phyloP scores from a whole-genome alignment of 306 rosid genomes.

The Sicyos baderoa region DNA sequence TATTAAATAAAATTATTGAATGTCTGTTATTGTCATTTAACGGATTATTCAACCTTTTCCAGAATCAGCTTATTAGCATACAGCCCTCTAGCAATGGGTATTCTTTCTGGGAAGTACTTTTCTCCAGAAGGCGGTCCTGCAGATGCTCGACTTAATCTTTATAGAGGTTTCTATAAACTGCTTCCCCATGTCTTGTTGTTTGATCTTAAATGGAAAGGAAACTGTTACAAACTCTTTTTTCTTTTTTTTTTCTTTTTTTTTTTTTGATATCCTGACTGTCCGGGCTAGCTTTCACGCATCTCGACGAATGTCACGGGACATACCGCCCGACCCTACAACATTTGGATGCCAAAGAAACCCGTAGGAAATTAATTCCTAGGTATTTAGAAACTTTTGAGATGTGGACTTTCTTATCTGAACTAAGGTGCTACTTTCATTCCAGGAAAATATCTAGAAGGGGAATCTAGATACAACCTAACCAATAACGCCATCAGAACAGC shows the following conservation, averaged over 20 bases:
- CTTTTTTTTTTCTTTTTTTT: no score
- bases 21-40: not conserved
- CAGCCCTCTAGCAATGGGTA: conserved; percentile 95
- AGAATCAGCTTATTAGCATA: conserved; percentile 80
- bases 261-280: no score
- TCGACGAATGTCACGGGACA: no score
- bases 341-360: no score
- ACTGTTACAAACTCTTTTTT: conserved; percentile 8
- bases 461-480: conserved; percentile 71
- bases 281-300: no score
- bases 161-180: conserved; percentile 43
- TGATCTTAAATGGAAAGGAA: not conserved
- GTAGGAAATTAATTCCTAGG: no score
- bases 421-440: conserved; percentile 15
- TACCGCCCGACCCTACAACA: no score
- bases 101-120: conserved; percentile 86
- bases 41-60: conserved; percentile 19
- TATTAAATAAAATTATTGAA: not conserved
- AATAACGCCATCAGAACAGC: conserved; percentile 42
- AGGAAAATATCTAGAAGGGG: conserved; percentile 86
- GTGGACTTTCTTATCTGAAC: conserved; percentile 16
- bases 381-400: not conserved
- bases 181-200: not conserved
- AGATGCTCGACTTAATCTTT: conserved; percentile 67
- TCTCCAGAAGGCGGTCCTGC: conserved; percentile 43